Evolutionary conservation across 495 filamentous ascomycete genomes (phyloP).

Genomic region (Penicillium waksmanii): DNA sequence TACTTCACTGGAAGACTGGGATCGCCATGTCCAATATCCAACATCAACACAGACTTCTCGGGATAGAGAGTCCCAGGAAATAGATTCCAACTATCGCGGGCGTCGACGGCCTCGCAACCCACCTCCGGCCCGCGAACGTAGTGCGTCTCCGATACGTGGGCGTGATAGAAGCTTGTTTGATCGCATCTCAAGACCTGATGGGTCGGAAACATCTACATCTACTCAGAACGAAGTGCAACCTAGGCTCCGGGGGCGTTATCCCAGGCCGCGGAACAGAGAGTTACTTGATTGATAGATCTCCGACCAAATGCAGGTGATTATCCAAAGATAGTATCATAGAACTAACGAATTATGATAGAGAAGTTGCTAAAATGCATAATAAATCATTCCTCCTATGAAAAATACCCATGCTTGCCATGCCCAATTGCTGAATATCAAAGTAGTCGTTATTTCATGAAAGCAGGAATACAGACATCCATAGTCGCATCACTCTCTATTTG

Average conservation of each 20-base stretch:
- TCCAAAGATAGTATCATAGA: not conserved
- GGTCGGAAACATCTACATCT: slow-evolving; percentile 2
- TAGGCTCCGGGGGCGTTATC: slow-evolving; percentile 26
- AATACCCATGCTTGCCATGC: slow-evolving; percentile 11
- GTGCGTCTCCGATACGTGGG: slow-evolving; percentile 31
- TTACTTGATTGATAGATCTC: slow-evolving; percentile 45
- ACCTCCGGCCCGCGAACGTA: slow-evolving; percentile 13
- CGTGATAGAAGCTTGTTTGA: slow-evolving; percentile 24
- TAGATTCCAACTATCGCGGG: not conserved
- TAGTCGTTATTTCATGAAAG: slow-evolving; percentile 39
- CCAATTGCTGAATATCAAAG: slow-evolving; percentile 23
- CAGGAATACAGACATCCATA: not conserved
- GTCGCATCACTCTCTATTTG: slow-evolving; percentile 31
- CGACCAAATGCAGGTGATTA: slow-evolving; percentile 28
- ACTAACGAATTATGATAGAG: slow-evolving; percentile 6
- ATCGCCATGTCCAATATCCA: slow-evolving; percentile 77
- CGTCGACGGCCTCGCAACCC: not conserved
- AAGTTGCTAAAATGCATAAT: not conserved
- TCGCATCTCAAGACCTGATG: slow-evolving; percentile 32
- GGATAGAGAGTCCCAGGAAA: not conserved
- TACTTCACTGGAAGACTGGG: slow-evolving; percentile 71
- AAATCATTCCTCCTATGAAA: not conserved
- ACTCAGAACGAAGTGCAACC: slow-evolving; percentile 7
- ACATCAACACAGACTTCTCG: not conserved
- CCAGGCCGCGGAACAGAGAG: slow-evolving; percentile 28